Evolutionary conservation across 495 filamentous ascomycete species (phyloP), one percentile per base, ranked within the genome.

Genomic region (Tuber indicum): DNA sequence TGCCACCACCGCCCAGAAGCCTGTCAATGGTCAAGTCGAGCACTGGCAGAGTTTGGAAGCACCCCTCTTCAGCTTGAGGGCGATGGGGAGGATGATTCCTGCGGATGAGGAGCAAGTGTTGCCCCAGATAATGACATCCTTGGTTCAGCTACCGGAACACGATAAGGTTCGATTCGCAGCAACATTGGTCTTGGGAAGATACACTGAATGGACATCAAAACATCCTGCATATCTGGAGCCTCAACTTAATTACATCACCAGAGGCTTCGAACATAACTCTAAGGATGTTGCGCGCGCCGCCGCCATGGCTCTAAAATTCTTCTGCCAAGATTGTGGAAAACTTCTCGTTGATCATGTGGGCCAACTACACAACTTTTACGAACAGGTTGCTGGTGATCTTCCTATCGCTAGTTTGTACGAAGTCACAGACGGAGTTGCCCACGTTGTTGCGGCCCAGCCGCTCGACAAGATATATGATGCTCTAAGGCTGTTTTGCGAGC

Each of bases 1-100:
- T 81, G 90, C 93, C 26, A 91, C 86, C 32, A 86, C 87, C 66
- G 87, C 88, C n/a, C 85, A 86, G n/a, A 80, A 80, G 21, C 43
- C 74, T 19, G 77, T 52, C 66, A 82, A 78, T 71, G 80, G 74
- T 21, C 87, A 89, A 75, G 94, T 98, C n/a, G 93, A 94, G 7
- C 91, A 97, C 76, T 99, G 96, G 96, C 96, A 98, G 85, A 90
- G 94, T 81, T 87, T 99, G 16, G 96, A 99, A 84, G 94, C 96
- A 8, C 94, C 96, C 5, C 87, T 99, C 19, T 99, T 99, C 84
- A 93, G 92, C 76, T 90, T 99, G 87, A 89, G 96, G 73, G 96
- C 96, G 0, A 97, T 99, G 94, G 96, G 96, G 14, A 91, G 94
- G 69, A 98, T 98, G 94, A 94, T 99, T 23, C 91, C 94, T 21